Percentiles rank a stretch among this genome's conserved stretches.
Conservation (phyloP, 768 basidiomycete species). For the Trametes elegans region DNA sequence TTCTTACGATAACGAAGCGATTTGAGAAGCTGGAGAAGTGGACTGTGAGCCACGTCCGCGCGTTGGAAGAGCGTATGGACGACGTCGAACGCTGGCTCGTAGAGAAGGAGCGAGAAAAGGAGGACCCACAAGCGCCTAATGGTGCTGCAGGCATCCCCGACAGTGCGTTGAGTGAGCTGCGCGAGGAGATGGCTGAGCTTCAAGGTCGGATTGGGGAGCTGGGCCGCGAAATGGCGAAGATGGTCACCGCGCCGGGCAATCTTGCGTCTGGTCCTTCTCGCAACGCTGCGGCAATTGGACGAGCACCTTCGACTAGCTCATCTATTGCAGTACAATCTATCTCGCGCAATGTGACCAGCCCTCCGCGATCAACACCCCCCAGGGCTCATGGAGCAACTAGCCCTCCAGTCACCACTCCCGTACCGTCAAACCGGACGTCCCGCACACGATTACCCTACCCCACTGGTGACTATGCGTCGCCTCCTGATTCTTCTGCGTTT, state of each 20-base stretch:
- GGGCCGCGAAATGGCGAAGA: conserved; percentile 76
- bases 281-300: conserved; percentile 42
- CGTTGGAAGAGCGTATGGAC: conserved; percentile 87
- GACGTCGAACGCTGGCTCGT: conserved; percentile 91
- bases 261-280: conserved; percentile 52
- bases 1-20: conserved; percentile 71
- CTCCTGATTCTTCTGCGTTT: conserved; percentile 42
- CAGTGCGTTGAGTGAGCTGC: conserved; percentile 50
- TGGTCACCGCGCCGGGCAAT: conserved; percentile 54
- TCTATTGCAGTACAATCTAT: conserved; percentile 42
- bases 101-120: conserved; percentile 74
- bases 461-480: conserved; percentile 78
- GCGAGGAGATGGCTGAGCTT: conserved; percentile 69
- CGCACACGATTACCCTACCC: conserved; percentile 75
- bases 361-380: conserved; percentile 30
- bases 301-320: conserved; percentile 47
- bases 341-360: conserved; percentile 28
- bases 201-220: conserved; percentile 72
- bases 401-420: conserved; percentile 48
- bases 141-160: conserved; percentile 29
- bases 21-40: conserved; percentile 90
- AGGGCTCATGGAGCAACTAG: conserved; percentile 65
- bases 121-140: conserved; percentile 23
- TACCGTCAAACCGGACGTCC: conserved; percentile 37
- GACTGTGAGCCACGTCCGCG: conserved; percentile 86